Evolutionary conservation across 306 rosid species (phyloP), one percentile per base, ranked within the genome.

Genomic region (Leucaena leucocephala): DNA sequence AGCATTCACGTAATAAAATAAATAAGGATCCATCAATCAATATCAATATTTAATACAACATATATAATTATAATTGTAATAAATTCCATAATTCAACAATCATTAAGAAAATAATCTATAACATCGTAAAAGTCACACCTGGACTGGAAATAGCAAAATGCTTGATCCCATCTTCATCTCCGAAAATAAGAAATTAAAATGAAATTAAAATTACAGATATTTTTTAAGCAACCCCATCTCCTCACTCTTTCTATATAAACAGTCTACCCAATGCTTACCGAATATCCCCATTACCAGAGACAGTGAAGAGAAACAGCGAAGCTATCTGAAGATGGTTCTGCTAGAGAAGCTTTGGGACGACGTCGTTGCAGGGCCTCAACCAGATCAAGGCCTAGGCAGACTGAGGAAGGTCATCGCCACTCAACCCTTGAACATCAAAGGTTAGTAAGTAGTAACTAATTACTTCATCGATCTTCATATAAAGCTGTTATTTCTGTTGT

Each of bases 321-420:
- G 55, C 4, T 15, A 38, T 12, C 13, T 4, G 35, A 87, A 81
- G 17, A 91, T 85, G 97, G 93, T 78, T 82, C 84, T 93, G 81
- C 89, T 96, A n/a, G 99, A 88, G 14, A 93, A 88, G 81, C 88
- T 96, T 0, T 96, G 99, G 99, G 99, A 96, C 79, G 99, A 96
- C 52, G 82, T 89, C 4, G 81, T 89, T 0, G 99, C 97, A 11
- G 99, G 99, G 16, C 99, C 98, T 80, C 95, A 89, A 39, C 99
- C 99, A 4, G 97, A 96, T 0, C 90, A 89, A 42, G 99, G 98
- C 69, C 99, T 96, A 48, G 97, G 88, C 42, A 80, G 7, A 81
- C 92, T 96, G 13, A 87, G 98, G 79, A 90, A 82, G 71, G 72
- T 89, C 67, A 34, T 58, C 13, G 7, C 85, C 74, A 64, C 76